These are phyloP conservation scores for Globisporangium cylindrosporum DNA, from an alignment of 352 stramenopile species.

Conservation along the genomic window DNA sequence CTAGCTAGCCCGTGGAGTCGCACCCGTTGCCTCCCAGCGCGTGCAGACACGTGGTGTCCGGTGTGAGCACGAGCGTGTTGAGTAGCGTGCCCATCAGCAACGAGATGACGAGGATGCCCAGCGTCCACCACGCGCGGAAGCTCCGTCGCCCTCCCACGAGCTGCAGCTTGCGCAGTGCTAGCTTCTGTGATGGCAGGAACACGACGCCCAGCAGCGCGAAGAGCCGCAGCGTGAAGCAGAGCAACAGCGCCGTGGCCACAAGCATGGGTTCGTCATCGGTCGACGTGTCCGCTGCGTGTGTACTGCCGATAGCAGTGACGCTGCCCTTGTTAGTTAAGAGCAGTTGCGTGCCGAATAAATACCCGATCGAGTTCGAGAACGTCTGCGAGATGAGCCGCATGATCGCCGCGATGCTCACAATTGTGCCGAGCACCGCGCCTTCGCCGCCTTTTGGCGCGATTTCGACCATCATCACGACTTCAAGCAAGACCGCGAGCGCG, in stretches of 20 bases:
- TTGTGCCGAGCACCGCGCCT: slow-evolving; percentile 38
- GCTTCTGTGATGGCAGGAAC: slow-evolving; percentile 23
- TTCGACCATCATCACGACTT: slow-evolving; percentile 39
- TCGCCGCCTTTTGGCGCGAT: slow-evolving; percentile 43
- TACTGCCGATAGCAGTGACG: background rate
- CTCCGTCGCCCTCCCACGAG: slow-evolving; percentile 11
- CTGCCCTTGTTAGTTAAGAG: slow-evolving; percentile 10
- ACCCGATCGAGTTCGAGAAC: slow-evolving; percentile 22
- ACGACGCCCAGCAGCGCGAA: slow-evolving; percentile 26
- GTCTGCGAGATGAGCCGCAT: slow-evolving; percentile 32
- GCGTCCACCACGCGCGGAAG: slow-evolving; percentile 23
- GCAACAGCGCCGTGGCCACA: slow-evolving; percentile 27
- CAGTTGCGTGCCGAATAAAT: slow-evolving; percentile 19
- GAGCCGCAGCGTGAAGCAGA: slow-evolving; percentile 25
- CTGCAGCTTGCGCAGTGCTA: slow-evolving; percentile 13
- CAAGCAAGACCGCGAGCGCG: slow-evolving; percentile 29
- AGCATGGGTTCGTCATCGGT: slow-evolving; percentile 23
- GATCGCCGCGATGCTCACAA: slow-evolving; percentile 40
- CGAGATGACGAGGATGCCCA: slow-evolving; percentile 20
- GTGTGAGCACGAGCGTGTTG: slow-evolving; percentile 28
- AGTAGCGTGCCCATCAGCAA: slow-evolving; percentile 18
- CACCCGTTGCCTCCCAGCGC: slow-evolving; percentile 27
- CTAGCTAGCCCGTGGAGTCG: background rate
- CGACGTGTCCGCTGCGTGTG: slow-evolving; percentile 1
- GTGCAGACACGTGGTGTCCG: slow-evolving; percentile 29